A percentile compares a stretch with the other conserved stretches of the same genome.
Conservation (phyloP, 176 grass and related monocot genomes). For the Guadua angustifolia region DNA sequence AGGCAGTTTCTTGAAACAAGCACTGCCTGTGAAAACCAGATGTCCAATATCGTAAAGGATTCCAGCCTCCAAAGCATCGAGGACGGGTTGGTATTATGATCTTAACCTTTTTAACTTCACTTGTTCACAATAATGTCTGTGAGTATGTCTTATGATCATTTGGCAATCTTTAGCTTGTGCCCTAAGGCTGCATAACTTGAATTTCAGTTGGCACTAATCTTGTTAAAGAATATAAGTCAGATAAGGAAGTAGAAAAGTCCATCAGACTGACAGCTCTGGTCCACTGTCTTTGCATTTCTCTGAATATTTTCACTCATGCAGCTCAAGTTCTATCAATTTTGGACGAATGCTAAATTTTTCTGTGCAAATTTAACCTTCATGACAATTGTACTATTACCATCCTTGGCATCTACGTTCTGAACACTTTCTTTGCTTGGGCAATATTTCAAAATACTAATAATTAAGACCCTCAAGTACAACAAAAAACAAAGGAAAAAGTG, state of each 20-base stretch:
- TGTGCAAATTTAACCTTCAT: not conserved
- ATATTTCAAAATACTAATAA: conserved; percentile 7
- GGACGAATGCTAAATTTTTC: conserved; percentile 1
- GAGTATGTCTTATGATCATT: not conserved
- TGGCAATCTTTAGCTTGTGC: not conserved
- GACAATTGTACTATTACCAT: conserved; percentile 1
- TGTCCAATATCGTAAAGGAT: conserved; percentile 84
- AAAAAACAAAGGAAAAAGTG: not conserved
- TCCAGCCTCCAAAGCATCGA: conserved; percentile 84
- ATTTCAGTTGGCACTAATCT: conserved; percentile 21
- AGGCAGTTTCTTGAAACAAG: conserved; percentile 97
- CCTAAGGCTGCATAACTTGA: not conserved
- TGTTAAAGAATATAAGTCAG: conserved; percentile 4
- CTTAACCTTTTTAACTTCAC: conserved; percentile 17
- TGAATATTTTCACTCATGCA: not conserved
- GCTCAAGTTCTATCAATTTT: conserved; percentile 18
- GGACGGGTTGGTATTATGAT: conserved; percentile 65
- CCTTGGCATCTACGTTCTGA: conserved; percentile 11
- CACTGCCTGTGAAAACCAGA: conserved; percentile 84
- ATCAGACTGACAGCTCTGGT: not conserved
- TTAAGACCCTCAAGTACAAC: not conserved
- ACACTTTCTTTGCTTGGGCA: not conserved
- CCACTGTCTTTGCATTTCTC: conserved; percentile 25
- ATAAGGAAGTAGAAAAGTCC: conserved; percentile 25
- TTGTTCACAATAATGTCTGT: conserved; percentile 3